These are phyloP conservation scores for Oxyria digyna DNA, from an alignment of 148 eudicot genomes.

Conservation along the genomic window DNA sequence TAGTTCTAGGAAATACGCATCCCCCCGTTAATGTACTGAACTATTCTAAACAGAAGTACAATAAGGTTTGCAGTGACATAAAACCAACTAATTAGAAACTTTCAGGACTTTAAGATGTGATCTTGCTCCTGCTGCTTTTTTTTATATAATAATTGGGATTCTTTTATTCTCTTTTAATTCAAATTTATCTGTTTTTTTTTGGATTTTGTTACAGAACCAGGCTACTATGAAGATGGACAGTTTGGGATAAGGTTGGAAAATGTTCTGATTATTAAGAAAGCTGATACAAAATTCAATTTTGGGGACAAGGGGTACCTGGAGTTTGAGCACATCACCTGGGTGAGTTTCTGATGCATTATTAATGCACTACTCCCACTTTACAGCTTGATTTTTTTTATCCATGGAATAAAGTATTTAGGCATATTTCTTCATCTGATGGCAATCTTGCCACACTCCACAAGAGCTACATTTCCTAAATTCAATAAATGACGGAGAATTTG, in stretches of 20 bases:
- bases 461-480: neutral
- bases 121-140: no score
- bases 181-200: neutral
- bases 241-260: constrained; percentile 95
- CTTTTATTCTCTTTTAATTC: neutral
- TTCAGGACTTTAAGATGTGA: no score
- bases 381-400: neutral
- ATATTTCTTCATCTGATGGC: neutral
- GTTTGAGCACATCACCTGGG: constrained; percentile 97
- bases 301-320: constrained; percentile 79
- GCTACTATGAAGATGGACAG: constrained; percentile 89
- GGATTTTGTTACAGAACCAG: constrained; percentile 57
- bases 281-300: constrained; percentile 71
- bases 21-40: no score
- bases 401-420: no score
- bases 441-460: neutral
- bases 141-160: neutral
- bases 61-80: neutral
- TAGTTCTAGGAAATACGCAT: no score
- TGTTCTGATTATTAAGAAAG: constrained; percentile 77
- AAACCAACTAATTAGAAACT: neutral
- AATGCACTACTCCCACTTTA: neutral
- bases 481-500: neutral
- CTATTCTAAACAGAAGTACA: neutral
- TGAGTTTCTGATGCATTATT: constrained; percentile 16